Evolutionary conservation across 768 basidiomycete genomes (phyloP), one percentile per base, ranked within the genome.

Genomic region (Boletus tomentosulus): DNA sequence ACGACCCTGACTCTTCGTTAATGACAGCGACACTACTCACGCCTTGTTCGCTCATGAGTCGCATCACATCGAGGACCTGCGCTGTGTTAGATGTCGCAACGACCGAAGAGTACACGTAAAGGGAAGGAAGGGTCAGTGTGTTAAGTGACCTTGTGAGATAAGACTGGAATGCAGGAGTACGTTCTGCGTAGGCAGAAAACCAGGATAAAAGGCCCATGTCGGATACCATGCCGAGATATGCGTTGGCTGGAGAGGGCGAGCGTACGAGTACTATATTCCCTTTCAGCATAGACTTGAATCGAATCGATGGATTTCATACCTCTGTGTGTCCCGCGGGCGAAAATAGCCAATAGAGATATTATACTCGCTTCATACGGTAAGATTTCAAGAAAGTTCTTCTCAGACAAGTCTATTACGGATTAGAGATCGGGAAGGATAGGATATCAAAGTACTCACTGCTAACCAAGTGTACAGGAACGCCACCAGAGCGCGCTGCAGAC

Each of bases 21-120:
- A 88, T 66, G 4, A 92, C 85, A 15, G 89, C 90, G 43, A 91
- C 76, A 60, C 86, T 90, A 64, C 89, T 90, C 25, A 92, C 88
- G 24, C 90, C 90, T 62, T 87, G 80, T 56, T 89, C 87, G 61
- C 87, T 89, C 89, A 92, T 91, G 28, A 87, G 74, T 55, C 76
- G 82, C 90, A 92, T 92, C 6, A 89, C 89, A 65, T 89, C 86
- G 47, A 91, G 72, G 25, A 91, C 85, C 19, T 78, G 78, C 2
- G 81, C 80, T 15, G 74, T 76, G 42, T 86, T 82, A 5, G 77
- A 76, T 5, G 83, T 73, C 7, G 87, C 80, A 9, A 92, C 74
- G 16, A 92, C 84, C 1, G 83, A 78, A 2, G 76, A 62, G 60
- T 84, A 80, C 35, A 88, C 73, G 57, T 84, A 77, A 5, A 89